Conservation (phyloP, 23 red algal genomes). For the Agarophyton chilense region DNA sequence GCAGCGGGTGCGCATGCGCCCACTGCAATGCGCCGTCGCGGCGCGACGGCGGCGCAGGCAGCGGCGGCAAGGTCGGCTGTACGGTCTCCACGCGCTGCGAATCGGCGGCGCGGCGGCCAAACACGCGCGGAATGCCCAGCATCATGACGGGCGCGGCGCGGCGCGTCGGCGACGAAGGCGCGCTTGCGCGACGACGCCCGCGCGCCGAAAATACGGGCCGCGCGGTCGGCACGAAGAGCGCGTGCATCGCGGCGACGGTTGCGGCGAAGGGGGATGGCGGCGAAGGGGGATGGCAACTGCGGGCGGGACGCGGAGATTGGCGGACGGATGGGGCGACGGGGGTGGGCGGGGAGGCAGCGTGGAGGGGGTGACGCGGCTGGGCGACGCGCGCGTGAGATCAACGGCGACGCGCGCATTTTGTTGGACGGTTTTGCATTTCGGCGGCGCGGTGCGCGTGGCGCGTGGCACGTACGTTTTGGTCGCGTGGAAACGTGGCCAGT, state of each 20-base stretch:
- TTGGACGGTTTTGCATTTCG: too few relatives aligned
- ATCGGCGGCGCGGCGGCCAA: background rate
- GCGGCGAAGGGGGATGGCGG: background rate
- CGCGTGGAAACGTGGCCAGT: too few relatives aligned
- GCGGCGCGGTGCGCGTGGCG: too few relatives aligned
- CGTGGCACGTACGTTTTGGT: too few relatives aligned
- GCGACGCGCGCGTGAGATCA: background rate
- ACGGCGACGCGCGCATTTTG: too few relatives aligned
- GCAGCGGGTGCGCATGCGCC: conserved; percentile 51
- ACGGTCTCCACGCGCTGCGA: conserved; percentile 15
- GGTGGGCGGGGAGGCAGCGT: background rate
- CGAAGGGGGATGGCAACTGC: background rate
- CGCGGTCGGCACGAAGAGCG: background rate
- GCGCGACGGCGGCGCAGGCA: background rate
- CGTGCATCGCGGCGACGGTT: background rate
- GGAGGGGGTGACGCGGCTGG: background rate
- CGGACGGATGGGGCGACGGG: background rate
- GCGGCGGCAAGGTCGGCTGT: background rate
- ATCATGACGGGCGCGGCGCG: conserved; percentile 33
- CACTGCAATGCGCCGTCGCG: conserved; percentile 1
- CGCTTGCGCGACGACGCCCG: background rate
- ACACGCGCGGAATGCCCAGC: conserved; percentile 66
- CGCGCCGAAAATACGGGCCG: background rate
- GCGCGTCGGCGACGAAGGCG: background rate
- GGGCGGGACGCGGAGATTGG: background rate